Evolutionary conservation across 1,284 basidiomycete genomes (phyloP).

Genomic region (Heterobasidion occidentale): DNA sequence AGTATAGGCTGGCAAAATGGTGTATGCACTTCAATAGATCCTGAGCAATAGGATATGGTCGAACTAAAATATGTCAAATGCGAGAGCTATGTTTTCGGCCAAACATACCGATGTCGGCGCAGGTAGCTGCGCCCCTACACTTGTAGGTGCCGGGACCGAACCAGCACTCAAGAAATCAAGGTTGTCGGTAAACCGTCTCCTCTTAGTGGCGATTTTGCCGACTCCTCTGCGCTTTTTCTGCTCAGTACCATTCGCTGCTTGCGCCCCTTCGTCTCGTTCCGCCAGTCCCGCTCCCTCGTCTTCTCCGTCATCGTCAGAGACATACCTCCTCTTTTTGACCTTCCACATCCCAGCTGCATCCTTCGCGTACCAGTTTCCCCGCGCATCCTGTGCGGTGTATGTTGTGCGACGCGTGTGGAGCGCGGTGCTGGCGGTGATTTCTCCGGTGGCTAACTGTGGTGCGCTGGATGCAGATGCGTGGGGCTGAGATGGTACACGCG

Average conservation of each 20-base stretch:
- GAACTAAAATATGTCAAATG: no score
- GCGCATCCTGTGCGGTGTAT: slow-evolving; percentile 18
- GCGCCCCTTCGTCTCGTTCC: neutral
- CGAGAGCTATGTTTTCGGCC: no score
- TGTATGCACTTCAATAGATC: slow-evolving; percentile 66
- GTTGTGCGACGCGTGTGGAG: slow-evolving; percentile 14
- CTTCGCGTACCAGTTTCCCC: slow-evolving; percentile 26
- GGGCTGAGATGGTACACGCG: neutral
- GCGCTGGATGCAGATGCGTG: neutral
- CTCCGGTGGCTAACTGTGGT: neutral
- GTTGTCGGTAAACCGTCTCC: slow-evolving; percentile 32
- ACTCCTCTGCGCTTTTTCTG: slow-evolving; percentile 4
- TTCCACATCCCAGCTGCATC: slow-evolving; percentile 25
- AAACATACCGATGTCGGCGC: neutral
- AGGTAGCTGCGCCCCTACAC: no score
- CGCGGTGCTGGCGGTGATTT: neutral
- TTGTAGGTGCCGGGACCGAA: neutral
- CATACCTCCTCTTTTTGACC: slow-evolving; percentile 18
- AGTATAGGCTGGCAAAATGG: slow-evolving; percentile 54
- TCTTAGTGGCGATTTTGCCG: slow-evolving; percentile 23
- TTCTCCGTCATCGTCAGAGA: slow-evolving; percentile 11
- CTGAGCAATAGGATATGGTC: slow-evolving; percentile 22
- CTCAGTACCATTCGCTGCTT: no score
- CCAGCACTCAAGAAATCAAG: slow-evolving; percentile 24
- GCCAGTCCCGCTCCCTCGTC: neutral